Evolutionary conservation across 306 rosid genomes (phyloP).

Genomic region (Comarum palustre): DNA sequence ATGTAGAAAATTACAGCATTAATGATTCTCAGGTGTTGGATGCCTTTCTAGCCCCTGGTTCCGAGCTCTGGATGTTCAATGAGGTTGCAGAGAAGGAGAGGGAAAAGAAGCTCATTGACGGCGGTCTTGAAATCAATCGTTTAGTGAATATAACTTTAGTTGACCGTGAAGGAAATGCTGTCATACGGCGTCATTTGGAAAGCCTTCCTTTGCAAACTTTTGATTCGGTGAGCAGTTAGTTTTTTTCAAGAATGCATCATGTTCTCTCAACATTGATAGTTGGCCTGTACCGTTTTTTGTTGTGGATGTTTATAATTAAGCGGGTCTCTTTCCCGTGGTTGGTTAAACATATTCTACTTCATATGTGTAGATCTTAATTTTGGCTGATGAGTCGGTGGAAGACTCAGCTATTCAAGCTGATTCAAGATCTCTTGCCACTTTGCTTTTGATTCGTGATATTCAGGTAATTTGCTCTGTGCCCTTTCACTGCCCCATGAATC

Average conservation of each 20-base stretch:
- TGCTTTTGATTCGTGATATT: constrained; percentile 85
- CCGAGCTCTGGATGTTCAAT: constrained; percentile 97
- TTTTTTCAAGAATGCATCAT: constrained; percentile 16
- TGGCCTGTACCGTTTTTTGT: background rate
- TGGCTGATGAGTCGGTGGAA: constrained; percentile 94
- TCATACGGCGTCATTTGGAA: constrained; percentile 83
- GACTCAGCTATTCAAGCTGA: constrained; percentile 97
- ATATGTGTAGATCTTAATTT: constrained; percentile 64
- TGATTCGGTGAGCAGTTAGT: constrained; percentile 66
- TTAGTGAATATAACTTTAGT: constrained; percentile 71
- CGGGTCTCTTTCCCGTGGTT: background rate
- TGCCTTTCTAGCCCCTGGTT: constrained; percentile 73
- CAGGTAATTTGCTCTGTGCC: constrained; percentile 47
- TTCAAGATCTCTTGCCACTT: constrained; percentile 94
- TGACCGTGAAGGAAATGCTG: constrained; percentile 91
- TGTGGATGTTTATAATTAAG: background rate
- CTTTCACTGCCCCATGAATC: background rate
- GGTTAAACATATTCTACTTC: constrained; percentile 5
- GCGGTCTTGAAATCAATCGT: constrained; percentile 74
- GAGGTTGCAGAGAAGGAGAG: constrained; percentile 84
- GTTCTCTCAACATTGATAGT: background rate
- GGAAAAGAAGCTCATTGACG: constrained; percentile 76
- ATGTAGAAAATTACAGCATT: constrained; percentile 4
- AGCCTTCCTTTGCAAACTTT: constrained; percentile 89
- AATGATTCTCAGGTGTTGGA: constrained; percentile 60